Conservation (phyloP, 495 filamentous ascomycete species). For the Tetracladium setigerum region DNA sequence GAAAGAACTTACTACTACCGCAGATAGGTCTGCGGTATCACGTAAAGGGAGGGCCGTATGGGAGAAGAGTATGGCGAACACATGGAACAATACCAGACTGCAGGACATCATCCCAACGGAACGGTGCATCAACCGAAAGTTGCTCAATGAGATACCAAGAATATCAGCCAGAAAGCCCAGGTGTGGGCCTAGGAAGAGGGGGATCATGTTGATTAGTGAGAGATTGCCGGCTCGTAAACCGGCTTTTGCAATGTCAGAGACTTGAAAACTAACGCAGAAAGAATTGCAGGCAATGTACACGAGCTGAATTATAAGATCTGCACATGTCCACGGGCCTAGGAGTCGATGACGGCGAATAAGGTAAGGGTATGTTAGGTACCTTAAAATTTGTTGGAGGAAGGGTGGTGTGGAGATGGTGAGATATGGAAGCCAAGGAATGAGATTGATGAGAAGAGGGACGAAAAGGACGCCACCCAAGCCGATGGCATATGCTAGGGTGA, state of each 20-base stretch:
- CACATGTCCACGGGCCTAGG: slow-evolving; percentile 8
- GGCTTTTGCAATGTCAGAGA: slow-evolving; percentile 1
- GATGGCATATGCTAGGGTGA: slow-evolving; percentile 14
- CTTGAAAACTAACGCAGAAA: slow-evolving; percentile 4
- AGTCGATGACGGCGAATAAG: slow-evolving; percentile 4
- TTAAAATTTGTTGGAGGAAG: slow-evolving; percentile 1
- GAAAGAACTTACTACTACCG: slow-evolving; percentile 8
- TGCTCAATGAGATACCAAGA: slow-evolving; percentile 8
- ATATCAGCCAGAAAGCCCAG: slow-evolving; percentile 11
- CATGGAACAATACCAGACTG: slow-evolving; percentile 3
- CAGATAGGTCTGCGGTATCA: background rate
- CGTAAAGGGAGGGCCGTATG: background rate
- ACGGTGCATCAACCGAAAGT: slow-evolving; percentile 2
- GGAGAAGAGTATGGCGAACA: background rate
- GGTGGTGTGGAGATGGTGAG: background rate
- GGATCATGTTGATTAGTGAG: slow-evolving; percentile 9
- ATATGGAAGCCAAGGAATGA: slow-evolving; percentile 1
- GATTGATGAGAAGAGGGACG: slow-evolving; percentile 2
- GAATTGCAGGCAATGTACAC: slow-evolving; percentile 6
- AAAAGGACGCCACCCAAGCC: slow-evolving; percentile 3
- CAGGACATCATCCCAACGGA: slow-evolving; percentile 6
- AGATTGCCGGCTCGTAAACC: slow-evolving; percentile 4
- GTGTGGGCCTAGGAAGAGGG: slow-evolving; percentile 5
- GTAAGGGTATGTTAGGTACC: slow-evolving; percentile 7
- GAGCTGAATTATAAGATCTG: slow-evolving; percentile 5